phyloP scores from a whole-genome alignment of 2,329 filamentous ascomycete genomes.

The Aspergillus sergii region DNA sequence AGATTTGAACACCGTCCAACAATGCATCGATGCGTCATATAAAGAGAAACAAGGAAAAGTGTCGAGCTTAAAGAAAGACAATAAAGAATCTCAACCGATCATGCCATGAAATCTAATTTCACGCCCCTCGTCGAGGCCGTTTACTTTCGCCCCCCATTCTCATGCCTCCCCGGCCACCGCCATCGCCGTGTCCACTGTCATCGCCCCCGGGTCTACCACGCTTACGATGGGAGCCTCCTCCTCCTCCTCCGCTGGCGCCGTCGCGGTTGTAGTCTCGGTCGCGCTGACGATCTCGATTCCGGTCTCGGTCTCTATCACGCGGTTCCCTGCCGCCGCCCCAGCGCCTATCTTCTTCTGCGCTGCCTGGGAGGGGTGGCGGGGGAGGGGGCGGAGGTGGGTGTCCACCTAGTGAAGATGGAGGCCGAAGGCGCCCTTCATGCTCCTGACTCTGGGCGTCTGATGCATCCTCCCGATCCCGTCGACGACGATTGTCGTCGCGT shows the following conservation, averaged over 20 bases:
- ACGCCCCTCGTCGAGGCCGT: conserved; percentile 43
- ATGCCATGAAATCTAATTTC: conserved; percentile 12
- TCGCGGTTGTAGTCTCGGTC: conserved; percentile 36
- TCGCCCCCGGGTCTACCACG: conserved; percentile 41
- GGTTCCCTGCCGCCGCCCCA: conserved; percentile 38
- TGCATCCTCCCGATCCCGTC: conserved; percentile 41
- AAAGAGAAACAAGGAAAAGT: conserved; percentile 14
- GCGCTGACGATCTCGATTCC: conserved; percentile 37
- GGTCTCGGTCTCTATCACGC: conserved; percentile 39
- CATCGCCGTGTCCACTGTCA: conserved; percentile 30
- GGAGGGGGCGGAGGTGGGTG: conserved; percentile 33
- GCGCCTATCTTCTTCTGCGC: conserved; percentile 36
- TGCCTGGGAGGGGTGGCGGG: conserved; percentile 26
- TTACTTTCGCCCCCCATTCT: conserved; percentile 46
- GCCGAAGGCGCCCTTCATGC: conserved; percentile 37
- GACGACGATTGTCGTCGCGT: conserved; percentile 39
- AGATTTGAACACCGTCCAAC: conserved; percentile 22
- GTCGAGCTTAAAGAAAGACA: conserved; percentile 15
- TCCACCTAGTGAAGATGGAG: conserved; percentile 36
- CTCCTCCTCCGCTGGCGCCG: conserved; percentile 24
- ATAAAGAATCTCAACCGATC: not conserved
- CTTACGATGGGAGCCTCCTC: conserved; percentile 36
- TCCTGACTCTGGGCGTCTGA: conserved; percentile 27
- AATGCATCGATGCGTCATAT: conserved; percentile 21
- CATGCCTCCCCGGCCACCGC: conserved; percentile 37